Evolutionary conservation across 75 land plant species (phyloP).

Genomic region (Cunninghamia lanceolata): DNA sequence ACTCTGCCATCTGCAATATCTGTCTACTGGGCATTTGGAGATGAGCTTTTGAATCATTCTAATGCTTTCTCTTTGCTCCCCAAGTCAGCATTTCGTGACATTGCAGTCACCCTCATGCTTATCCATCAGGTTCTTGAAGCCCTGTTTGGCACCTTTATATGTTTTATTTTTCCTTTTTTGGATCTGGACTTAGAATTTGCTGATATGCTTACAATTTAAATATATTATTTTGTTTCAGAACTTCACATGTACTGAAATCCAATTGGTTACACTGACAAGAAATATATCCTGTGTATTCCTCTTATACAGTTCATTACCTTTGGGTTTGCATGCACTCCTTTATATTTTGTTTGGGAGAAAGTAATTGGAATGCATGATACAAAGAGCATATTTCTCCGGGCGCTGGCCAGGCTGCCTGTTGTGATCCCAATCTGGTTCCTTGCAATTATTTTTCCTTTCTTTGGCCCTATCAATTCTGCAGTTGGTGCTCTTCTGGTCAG

Average conservation of each 20-base stretch:
- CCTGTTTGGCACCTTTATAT: not conserved
- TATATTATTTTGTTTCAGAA: not conserved
- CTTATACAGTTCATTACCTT: constrained; percentile 72
- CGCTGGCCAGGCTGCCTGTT: constrained; percentile 55
- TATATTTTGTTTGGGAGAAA: constrained; percentile 88
- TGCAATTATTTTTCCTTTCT: constrained; percentile 82
- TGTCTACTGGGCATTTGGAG: constrained; percentile 85
- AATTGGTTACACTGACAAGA: not conserved
- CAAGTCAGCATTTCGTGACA: constrained; percentile 35
- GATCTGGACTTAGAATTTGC: not conserved
- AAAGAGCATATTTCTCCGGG: constrained; percentile 52
- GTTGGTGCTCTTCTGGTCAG: constrained; percentile 47
- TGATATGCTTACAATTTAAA: not conserved
- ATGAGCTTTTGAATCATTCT: constrained; percentile 57
- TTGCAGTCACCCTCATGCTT: constrained; percentile 74
- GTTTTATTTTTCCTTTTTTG: not conserved
- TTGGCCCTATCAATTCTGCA: constrained; percentile 52
- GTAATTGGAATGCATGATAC: constrained; percentile 71
- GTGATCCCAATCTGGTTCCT: constrained; percentile 67
- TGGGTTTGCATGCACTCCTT: constrained; percentile 85
- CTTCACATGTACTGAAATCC: not conserved
- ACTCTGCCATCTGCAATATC: constrained; percentile 71
- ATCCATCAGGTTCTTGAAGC: constrained; percentile 58
- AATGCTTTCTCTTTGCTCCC: constrained; percentile 82
- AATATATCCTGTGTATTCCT: constrained; percentile 1